Base-by-base conservation (phyloP, 208 protist genomes). In the Acanthamoeba culbertsoni region DNA sequence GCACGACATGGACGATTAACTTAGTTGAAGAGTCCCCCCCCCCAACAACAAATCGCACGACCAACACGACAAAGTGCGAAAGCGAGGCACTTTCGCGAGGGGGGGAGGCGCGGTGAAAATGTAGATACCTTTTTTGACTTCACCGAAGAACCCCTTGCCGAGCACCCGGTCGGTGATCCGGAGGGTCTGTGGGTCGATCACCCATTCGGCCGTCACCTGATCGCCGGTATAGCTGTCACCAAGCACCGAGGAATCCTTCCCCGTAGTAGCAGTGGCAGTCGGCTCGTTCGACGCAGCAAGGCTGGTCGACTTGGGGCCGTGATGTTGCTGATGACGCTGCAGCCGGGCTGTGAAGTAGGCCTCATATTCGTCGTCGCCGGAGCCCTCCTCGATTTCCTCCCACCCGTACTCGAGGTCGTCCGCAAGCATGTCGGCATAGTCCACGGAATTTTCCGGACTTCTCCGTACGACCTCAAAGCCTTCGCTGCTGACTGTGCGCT, bases 111-210 rank as follows among this genome's bases (percentile, higher is more conserved):
- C 63, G n/a, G n/a, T n/a, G n/a, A n/a, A n/a, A n/a, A n/a, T n/a
- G n/a, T n/a, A n/a, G n/a, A 23, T 48, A 79, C 68, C 68, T 28
- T 79, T 79, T 23, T 79, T 79, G 33, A 79, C 68, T 20, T 79
- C 68, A 23, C 68, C 68, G 37, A 79, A 79, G 68, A 79, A 79
- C 20, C 68, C 68, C 35, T 79, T 79, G 68, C 68, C 68, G 37
- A 79, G 35, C 6, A 79, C 68, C 6, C 68, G 68, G 68, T 79
- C 68, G 6, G 68, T 51, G 12, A 79, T 6, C 16, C 48, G 68
- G 4, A 79, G 68, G 68, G 42, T 40, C 37, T 40, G 68, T 23
- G 68, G 68, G 68, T 79, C 68, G 33, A 79, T 79, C 42, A 51
- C 37, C 68, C 68, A 79, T 26, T 79, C 68, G 16, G 26, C 42